Evolutionary conservation across 495 filamentous ascomycete genomes (phyloP), one percentile per base, ranked within the genome.

Genomic region (Poronia punctata): DNA sequence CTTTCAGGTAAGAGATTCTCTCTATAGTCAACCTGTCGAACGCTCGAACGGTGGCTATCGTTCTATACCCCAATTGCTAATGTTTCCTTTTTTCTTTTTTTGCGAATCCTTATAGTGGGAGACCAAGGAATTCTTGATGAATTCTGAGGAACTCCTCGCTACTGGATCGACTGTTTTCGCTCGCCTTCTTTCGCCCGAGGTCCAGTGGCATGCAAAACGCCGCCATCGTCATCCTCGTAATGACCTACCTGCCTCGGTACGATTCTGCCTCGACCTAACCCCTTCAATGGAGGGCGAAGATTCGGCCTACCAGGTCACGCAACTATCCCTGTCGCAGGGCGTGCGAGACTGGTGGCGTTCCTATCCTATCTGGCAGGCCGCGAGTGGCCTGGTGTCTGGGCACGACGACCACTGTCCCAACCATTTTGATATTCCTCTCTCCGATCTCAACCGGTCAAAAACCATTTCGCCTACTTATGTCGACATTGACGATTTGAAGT

Each of bases 221-320:
- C 34, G 39, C 18, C 26, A 16, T 18, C 5, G 16, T 5, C 14
- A 18, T 7, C 10, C 19, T 35, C 7, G 14, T 15, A 21, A n/a
- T n/a, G n/a, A n/a, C n/a, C 2, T 20, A 3, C 28, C 7, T n/a
- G 21, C 11, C 24, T 26, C 4, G 0, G 16, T 8, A 12, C 26
- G 21, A 34, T 82, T 71, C 44, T 55, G 82, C 11, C 49, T 84
- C 38, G 80, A 84, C 46, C 64, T 83, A 12, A 82, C 79, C 1
- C 79, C 79, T 11, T 72, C 74, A 0, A 50, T 50, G 1, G 64
- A 75, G 35, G 80, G 79, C 3, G 71, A 81, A 1, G 78, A 80
- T 37, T 70, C 76, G 0, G 70, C 76, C 21, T 67, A 75, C 9
- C 59, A 74, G 38, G 61, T 78, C 27, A 74, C 72, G 1, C 71